Base-by-base conservation (phyloP, 2,329 filamentous ascomycete genomes). In the Neonectria punicea region DNA sequence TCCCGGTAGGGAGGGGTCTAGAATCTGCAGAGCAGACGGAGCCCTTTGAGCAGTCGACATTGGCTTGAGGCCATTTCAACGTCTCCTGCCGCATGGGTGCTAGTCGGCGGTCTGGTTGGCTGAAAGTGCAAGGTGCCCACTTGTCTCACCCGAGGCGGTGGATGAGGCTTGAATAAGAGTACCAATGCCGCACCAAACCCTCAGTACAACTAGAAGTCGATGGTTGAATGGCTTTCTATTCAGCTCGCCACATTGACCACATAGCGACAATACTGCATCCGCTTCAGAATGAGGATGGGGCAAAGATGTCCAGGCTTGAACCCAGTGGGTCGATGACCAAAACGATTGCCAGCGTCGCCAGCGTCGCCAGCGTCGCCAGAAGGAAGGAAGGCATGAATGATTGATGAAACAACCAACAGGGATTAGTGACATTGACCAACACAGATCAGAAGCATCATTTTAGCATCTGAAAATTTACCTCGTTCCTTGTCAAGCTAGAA, bases 61-160 rank as follows among this genome's bases (percentile, higher is more conserved):
- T 13, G 50, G 16, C 50, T 54, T 32, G 28, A 30, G 44, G 18
- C 58, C 30, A 54, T 36, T 53, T 53, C 47, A 13, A 46, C 14
- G 14, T 30, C 16, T 60, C 58, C 50, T 60, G 49, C 58, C 41
- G 25, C 41, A 53, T 54, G 30, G 11, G 58, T 46, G 28, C 41
- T 54, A 60, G 58, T 18, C 30, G 11, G 11, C 34, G n/a, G 39
- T 22, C 36, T 57, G 46, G 53, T 62, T 51, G 28, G 46, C 14
- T 25, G 28, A n/a, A 32, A 28, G 30, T 62, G 46, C 13, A 43
- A 43, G 39, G 30, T 34, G 46, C n/a, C 36, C 30, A 20, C 20
- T 53, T 47, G 55, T 63, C 61, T 58, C 54, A 58, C 54, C 41
- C 20, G 22, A 28, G 32, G 11, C 16, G 20, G 44, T 63, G 61